Conservation (phyloP, 106 monocot genomes). For the Xerophyta viscosa region DNA sequence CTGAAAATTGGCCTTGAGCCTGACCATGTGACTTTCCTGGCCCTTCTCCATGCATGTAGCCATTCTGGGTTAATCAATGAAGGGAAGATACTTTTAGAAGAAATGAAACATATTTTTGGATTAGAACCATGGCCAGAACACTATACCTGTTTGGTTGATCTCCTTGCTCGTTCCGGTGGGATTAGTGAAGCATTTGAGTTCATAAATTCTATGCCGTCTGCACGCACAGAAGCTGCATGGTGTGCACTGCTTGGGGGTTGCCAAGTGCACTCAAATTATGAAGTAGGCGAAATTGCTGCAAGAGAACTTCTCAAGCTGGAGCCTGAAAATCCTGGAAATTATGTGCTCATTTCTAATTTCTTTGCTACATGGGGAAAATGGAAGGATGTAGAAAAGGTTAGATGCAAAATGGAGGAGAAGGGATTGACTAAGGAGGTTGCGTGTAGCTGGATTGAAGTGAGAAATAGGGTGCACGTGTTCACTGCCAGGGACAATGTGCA, state of each 20-base stretch:
- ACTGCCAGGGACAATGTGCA: too few species aligned
- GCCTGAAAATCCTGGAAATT: constrained; percentile 48
- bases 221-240: too few species aligned
- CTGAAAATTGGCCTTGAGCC: constrained; percentile 29
- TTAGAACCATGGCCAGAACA: constrained; percentile 86
- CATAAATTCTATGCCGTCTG: too few species aligned
- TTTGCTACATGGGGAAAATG: constrained; percentile 45
- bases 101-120: constrained; percentile 27
- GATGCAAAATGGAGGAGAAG: constrained; percentile 26
- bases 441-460: constrained; percentile 48
- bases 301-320: constrained; percentile 41
- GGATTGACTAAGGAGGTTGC: constrained; percentile 21
- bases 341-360: constrained; percentile 48
- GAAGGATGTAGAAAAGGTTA: constrained; percentile 40
- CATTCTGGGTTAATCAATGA: constrained; percentile 47
- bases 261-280: too few species aligned
- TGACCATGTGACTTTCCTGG: constrained; percentile 62
- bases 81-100: constrained; percentile 31
- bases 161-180: too few species aligned
- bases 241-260: too few species aligned
- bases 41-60: constrained; percentile 66
- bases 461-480: too few species aligned
- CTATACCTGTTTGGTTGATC: too few species aligned
- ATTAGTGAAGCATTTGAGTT: too few species aligned
- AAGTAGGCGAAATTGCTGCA: constrained; percentile 43